Conservation (phyloP, 495 filamentous ascomycete genomes). For the Trypethelium eluteriae region DNA sequence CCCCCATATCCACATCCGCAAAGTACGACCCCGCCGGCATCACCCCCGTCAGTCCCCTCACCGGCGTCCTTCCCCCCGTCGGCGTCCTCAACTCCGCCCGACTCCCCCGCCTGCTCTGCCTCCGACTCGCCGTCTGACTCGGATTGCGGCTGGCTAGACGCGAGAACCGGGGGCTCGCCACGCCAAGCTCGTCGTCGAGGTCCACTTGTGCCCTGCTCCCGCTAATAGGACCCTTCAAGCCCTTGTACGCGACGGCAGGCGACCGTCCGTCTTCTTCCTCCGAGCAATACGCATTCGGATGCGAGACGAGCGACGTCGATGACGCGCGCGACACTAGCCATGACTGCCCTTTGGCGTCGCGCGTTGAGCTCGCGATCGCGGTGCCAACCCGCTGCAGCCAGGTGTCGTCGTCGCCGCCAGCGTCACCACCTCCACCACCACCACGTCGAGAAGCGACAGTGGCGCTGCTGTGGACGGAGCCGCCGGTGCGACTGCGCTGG, state of each 20-base stretch:
- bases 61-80: constrained; percentile 24
- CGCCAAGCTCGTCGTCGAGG: constrained; percentile 22
- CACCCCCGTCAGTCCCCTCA: constrained; percentile 10
- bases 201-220: not conserved
- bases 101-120: constrained; percentile 29
- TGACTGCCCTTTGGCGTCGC: constrained; percentile 37
- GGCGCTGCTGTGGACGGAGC: constrained; percentile 16
- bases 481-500: constrained; percentile 18
- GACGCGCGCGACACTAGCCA: constrained; percentile 34
- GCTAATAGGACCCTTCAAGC: not conserved
- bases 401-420: constrained; percentile 21
- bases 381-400: constrained; percentile 36
- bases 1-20: constrained; percentile 14
- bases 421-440: no score
- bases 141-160: constrained; percentile 19
- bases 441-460: not conserved
- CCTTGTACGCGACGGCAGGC: constrained; percentile 21
- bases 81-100: constrained; percentile 17
- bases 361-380: constrained; percentile 29
- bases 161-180: constrained; percentile 25
- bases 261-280: not conserved
- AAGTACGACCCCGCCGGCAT: constrained; percentile 8
- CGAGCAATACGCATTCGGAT: not conserved
- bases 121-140: constrained; percentile 28
- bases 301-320: constrained; percentile 28